phyloP scores from a whole-genome alignment of 139 green algal genomes.

The Micromonas commoda region DNA sequence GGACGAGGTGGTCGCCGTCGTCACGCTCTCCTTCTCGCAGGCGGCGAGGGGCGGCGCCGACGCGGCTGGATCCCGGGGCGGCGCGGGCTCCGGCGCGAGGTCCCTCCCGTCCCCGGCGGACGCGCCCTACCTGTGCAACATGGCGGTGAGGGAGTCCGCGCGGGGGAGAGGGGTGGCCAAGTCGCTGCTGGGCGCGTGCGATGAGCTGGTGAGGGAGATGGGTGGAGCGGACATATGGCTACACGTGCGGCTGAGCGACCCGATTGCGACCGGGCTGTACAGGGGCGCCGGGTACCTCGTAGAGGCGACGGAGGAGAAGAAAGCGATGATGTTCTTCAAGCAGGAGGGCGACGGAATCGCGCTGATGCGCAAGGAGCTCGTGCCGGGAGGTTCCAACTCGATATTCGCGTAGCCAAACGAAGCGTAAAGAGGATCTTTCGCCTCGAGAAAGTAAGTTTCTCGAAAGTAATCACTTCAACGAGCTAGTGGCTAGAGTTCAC shows the following conservation, averaged over 20 bases:
- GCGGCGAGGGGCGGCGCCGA: neutral
- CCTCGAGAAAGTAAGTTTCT: neutral
- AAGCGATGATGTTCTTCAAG: neutral
- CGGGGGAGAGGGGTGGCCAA: neutral
- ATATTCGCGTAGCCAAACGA: neutral
- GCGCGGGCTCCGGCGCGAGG: too few relatives aligned
- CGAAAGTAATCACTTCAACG: neutral
- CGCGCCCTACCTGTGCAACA: constrained; percentile 17
- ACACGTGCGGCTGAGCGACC: constrained; percentile 9
- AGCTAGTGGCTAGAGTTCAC: neutral
- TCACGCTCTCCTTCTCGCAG: neutral
- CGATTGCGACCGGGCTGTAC: neutral
- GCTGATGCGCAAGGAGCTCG: constrained; percentile 22
- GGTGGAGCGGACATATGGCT: constrained; percentile 11
- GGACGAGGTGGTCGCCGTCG: neutral
- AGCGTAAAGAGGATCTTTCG: neutral
- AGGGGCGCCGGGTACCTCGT: neutral
- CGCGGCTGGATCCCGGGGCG: neutral
- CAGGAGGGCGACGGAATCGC: neutral
- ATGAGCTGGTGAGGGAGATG: neutral
- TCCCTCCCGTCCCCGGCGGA: neutral
- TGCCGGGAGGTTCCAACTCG: constrained; percentile 2
- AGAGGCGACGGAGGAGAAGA: neutral
- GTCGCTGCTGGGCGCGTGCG: constrained; percentile 2
- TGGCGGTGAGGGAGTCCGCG: neutral